A percentile compares a stretch with the other conserved stretches of the same genome.
These are phyloP conservation scores for Adenanthera pavonina DNA, from an alignment of 306 rosid species.

Conservation along the genomic window DNA sequence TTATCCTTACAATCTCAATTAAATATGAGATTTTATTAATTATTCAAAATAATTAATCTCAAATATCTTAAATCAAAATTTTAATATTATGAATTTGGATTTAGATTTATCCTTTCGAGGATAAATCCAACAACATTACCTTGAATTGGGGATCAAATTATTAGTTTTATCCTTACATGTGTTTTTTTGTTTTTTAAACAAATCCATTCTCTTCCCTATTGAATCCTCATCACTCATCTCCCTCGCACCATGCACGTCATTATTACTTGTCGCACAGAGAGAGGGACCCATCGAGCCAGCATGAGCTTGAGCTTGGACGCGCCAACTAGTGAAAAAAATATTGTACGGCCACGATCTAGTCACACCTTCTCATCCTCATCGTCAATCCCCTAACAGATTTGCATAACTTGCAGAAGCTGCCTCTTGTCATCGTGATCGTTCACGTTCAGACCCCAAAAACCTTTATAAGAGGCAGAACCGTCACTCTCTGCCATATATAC, in stretches of 20 bases:
- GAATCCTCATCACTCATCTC: not conserved
- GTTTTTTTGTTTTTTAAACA: too few species aligned
- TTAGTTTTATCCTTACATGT: too few species aligned
- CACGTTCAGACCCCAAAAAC: constrained; percentile 21
- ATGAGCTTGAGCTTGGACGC: not conserved
- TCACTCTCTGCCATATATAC: not conserved
- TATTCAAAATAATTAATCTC: too few species aligned
- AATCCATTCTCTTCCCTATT: too few species aligned
- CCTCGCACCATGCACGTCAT: constrained; percentile 2
- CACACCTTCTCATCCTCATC: not conserved
- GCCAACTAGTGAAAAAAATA: not conserved
- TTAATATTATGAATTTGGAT: too few species aligned
- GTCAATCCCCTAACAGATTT: not conserved
- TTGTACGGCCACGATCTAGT: constrained; percentile 38
- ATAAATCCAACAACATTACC: too few species aligned
- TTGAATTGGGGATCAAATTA: too few species aligned
- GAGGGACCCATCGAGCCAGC: constrained; percentile 1
- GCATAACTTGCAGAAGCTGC: constrained; percentile 11
- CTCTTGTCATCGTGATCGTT: constrained; percentile 11
- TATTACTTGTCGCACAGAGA: too few species aligned
- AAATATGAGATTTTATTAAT: too few species aligned
- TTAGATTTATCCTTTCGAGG: too few species aligned
- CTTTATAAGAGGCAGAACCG: constrained; percentile 8
- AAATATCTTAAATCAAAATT: too few species aligned
- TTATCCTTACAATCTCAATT: too few species aligned